phyloP scores from a whole-genome alignment of 768 basidiomycete species.

The Leccinum subtestaceum region DNA sequence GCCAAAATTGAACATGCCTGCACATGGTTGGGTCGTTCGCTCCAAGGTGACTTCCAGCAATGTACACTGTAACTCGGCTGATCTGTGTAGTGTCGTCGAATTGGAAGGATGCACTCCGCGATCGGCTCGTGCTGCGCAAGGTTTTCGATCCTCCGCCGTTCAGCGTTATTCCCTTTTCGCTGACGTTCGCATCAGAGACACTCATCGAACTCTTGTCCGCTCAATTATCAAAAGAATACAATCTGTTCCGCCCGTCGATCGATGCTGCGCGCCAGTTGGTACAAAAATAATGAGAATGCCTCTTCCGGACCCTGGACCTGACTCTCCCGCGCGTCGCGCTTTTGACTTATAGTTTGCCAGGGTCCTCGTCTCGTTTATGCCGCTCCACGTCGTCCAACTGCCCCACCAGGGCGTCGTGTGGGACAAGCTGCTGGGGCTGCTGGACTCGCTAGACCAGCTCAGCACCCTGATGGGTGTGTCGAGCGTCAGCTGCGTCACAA shows the following conservation, averaged over 20 bases:
- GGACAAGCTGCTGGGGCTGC: slow-evolving; percentile 43
- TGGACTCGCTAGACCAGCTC: slow-evolving; percentile 59
- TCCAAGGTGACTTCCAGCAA: slow-evolving; percentile 35
- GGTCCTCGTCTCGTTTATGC: slow-evolving; percentile 64
- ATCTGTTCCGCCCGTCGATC: slow-evolving; percentile 18
- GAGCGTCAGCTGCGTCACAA: slow-evolving; percentile 34
- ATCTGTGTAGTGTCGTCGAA: slow-evolving; percentile 39
- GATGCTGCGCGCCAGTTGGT: slow-evolving; percentile 17
- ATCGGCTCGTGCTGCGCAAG: slow-evolving; percentile 58
- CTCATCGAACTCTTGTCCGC: slow-evolving; percentile 26
- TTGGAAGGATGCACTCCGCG: slow-evolving; percentile 51
- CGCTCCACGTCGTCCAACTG: slow-evolving; percentile 57
- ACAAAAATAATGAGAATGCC: slow-evolving; percentile 25
- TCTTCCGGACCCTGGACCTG: slow-evolving; percentile 34
- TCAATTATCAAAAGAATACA: slow-evolving; percentile 27
- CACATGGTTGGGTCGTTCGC: slow-evolving; percentile 52
- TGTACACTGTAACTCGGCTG: slow-evolving; percentile 1
- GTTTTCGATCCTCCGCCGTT: slow-evolving; percentile 29
- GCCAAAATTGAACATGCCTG: slow-evolving; percentile 58
- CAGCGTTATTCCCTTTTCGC: background rate
- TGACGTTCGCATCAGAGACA: slow-evolving; percentile 18
- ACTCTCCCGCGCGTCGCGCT: slow-evolving; percentile 49
- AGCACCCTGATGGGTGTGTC: slow-evolving; percentile 42
- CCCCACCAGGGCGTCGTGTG: slow-evolving; percentile 51
- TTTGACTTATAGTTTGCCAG: slow-evolving; percentile 71